Evolutionary conservation across 495 filamentous ascomycete species (phyloP).

Genomic region (Aspergillus kassunensis): DNA sequence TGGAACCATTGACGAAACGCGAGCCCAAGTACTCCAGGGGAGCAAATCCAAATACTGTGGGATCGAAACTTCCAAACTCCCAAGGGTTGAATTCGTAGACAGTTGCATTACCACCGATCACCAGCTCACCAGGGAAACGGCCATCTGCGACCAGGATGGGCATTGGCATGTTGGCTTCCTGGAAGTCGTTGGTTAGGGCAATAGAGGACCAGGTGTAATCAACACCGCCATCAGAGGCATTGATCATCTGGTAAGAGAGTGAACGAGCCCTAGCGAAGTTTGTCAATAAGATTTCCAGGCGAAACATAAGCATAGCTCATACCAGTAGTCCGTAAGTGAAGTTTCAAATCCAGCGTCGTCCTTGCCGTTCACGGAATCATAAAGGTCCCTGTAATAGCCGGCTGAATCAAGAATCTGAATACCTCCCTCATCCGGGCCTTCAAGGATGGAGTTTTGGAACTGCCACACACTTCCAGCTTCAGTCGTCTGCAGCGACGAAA

Average conservation of each 20-base stretch:
- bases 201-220: constrained; percentile 85
- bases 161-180: constrained; percentile 63
- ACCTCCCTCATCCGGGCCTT: constrained; percentile 49
- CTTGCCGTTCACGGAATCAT: constrained; percentile 60
- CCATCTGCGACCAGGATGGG: constrained; percentile 75
- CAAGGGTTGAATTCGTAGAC: constrained; percentile 82
- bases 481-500: constrained; percentile 56
- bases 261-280: constrained; percentile 47
- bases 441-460: constrained; percentile 68
- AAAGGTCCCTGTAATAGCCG: constrained; percentile 64
- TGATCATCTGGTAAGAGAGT: constrained; percentile 77
- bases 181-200: constrained; percentile 61
- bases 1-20: constrained; percentile 62
- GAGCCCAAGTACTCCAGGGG: constrained; percentile 72
- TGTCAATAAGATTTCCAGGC: neutral
- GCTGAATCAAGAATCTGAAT: constrained; percentile 46
- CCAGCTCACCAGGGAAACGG: constrained; percentile 57
- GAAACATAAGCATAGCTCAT: neutral
- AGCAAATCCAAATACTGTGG: constrained; percentile 73
- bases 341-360: constrained; percentile 64
- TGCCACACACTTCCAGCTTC: constrained; percentile 55
- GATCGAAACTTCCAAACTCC: constrained; percentile 81
- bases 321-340: constrained; percentile 80
- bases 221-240: constrained; percentile 64
- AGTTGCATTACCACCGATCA: constrained; percentile 71